Base-by-base conservation (phyloP, 208 protist genomes). In the Wallacemonas sp. region DNA sequence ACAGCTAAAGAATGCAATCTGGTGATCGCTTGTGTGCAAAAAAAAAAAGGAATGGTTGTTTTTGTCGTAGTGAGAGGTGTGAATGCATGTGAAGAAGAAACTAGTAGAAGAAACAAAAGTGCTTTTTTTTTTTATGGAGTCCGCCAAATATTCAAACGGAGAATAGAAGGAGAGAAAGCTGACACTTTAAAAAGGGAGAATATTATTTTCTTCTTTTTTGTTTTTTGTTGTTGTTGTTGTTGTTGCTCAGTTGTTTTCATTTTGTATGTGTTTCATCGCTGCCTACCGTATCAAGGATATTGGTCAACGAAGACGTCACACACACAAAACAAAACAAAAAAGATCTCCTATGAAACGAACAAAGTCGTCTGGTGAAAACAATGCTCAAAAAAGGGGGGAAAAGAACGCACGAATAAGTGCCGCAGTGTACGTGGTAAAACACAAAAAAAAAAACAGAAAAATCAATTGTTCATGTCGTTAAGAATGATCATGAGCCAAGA, bases 151-250 rank as follows among this genome's bases (percentile, higher is more conserved):
- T 41, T 41, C 36, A 41, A 41, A 55, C 23, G 11, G 16, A 57
- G 8, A 65, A 65, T 7, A 25, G 23, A 49, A 65, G 46, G 32
- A 49, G 22, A 28, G 11, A 49, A 68, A n/a, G n/a, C n/a, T n/a
- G n/a, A n/a, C n/a, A n/a, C n/a, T n/a, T n/a, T n/a, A n/a, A n/a
- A 55, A 61, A 55, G 52, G 42, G 61, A 69, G 49, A 62, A 22
- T 20, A 49, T 62, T 41, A n/a, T 3, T 28, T 23, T 62, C 38
- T 14, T 41, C 48, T 20, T 46, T 44, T 42, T 41, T 41, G 14
- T 41, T 41, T 41, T 41, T 14, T 14, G 7, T 41, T 41, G 7
- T 41, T 41, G 14, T 14, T 0, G 36, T 7, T 16, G 14, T 41
- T 14, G 10, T 41, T 14, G 10, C 14, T 41, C 36, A 41, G 10